These are phyloP conservation scores for Nemophila menziesii DNA, from an alignment of 257 asterid genomes.

Conservation along the genomic window DNA sequence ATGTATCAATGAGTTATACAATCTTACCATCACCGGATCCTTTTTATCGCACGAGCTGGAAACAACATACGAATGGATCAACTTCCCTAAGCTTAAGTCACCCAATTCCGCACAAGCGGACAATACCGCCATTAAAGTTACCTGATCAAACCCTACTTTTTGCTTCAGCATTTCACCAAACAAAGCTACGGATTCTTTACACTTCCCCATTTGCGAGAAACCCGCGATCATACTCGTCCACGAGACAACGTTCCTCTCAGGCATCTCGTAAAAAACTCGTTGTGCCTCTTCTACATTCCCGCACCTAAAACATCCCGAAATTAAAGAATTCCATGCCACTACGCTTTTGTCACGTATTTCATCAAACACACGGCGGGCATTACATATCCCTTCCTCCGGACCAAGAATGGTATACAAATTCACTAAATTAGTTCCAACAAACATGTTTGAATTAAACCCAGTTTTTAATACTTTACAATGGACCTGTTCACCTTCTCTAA, in stretches of 20 bases:
- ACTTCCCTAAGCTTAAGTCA: conserved; percentile 44
- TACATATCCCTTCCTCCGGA: conserved; percentile 19
- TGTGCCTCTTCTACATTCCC: conserved; percentile 41
- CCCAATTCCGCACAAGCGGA: conserved; percentile 75
- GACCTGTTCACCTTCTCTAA: conserved; percentile 51
- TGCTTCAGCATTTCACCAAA: conserved; percentile 37
- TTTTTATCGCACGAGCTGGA: conserved; percentile 17
- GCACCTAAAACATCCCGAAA: conserved; percentile 38
- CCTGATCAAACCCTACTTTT: conserved; percentile 52
- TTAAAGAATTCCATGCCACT: conserved; percentile 70
- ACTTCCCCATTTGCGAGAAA: conserved; percentile 44
- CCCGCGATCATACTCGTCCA: conserved; percentile 88
- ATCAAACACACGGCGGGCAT: conserved; percentile 45
- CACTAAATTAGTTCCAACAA: conserved; percentile 52
- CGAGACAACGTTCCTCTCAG: conserved; percentile 54
- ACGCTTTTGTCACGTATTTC: conserved; percentile 51
- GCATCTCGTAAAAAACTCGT: conserved; percentile 41
- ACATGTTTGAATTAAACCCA: conserved; percentile 42
- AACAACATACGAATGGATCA: conserved; percentile 42
- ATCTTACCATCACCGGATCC: conserved; percentile 25
- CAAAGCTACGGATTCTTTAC: conserved; percentile 40
- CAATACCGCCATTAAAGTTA: conserved; percentile 50
- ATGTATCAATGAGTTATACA: conserved; percentile 58
- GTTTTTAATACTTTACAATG: conserved; percentile 51
- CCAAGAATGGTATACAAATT: conserved; percentile 38